Conservation (phyloP, 2,329 filamentous ascomycete species). For the Colletotrichum tamarilloi region DNA sequence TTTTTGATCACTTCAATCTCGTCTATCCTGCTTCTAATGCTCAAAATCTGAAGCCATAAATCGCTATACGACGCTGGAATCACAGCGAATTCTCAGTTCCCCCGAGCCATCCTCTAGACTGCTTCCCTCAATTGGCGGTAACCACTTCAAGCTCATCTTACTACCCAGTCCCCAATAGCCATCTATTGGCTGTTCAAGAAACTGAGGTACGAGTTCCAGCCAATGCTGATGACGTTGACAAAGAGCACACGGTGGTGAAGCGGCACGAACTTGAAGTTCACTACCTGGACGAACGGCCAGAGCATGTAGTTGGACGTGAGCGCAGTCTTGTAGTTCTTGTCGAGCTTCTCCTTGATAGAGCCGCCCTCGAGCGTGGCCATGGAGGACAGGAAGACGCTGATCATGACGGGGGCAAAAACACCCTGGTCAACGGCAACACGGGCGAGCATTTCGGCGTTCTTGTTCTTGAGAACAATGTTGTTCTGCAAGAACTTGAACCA, state of each 20-base stretch:
- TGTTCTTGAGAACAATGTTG: constrained; percentile 71
- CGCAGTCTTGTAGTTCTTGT: constrained; percentile 76
- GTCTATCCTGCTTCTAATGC: constrained; percentile 15
- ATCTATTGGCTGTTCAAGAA: constrained; percentile 65
- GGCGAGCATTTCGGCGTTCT: constrained; percentile 78
- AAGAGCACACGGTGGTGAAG: constrained; percentile 85
- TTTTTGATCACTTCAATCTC: neutral
- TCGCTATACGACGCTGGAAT: neutral
- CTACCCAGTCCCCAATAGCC: neutral
- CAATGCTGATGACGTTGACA: constrained; percentile 82
- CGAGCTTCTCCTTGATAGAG: constrained; percentile 72
- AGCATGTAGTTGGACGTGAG: constrained; percentile 87
- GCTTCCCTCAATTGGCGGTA: neutral
- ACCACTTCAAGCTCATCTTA: neutral
- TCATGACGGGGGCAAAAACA: constrained; percentile 85
- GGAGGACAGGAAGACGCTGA: constrained; percentile 82
- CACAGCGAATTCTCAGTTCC: neutral
- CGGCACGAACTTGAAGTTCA: constrained; percentile 90
- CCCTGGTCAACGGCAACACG: constrained; percentile 85
- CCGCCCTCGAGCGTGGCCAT: constrained; percentile 86
- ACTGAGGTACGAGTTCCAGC: constrained; percentile 75
- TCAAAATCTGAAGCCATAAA: neutral
- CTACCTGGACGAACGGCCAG: constrained; percentile 86
- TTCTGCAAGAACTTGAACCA: constrained; percentile 87
- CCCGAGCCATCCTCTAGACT: neutral